These are phyloP conservation scores for Phalaenopsis aphrodite DNA, from an alignment of 106 monocot species.

Conservation along the genomic window DNA sequence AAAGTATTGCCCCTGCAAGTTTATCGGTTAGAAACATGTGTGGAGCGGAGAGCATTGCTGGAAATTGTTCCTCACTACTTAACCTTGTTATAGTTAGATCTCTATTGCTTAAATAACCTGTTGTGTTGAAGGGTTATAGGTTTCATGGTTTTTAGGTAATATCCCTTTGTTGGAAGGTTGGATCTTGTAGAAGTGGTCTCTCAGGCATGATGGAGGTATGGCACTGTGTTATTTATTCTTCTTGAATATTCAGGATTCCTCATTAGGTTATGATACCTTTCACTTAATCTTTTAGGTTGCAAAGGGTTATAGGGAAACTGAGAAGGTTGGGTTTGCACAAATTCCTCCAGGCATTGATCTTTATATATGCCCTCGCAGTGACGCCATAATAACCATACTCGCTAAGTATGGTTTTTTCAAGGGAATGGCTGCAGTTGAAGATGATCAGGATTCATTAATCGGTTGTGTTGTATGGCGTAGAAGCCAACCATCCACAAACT, in stretches of 20 bases:
- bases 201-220: constrained; percentile 65
- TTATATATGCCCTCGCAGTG: constrained; percentile 74
- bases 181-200: constrained; percentile 43
- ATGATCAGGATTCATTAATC: constrained; percentile 65
- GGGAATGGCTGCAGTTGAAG: constrained; percentile 55
- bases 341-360: constrained; percentile 49
- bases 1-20: background rate
- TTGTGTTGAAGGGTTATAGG: background rate
- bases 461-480: constrained; percentile 78
- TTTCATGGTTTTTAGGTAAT: constrained; percentile 41
- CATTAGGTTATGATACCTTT: background rate
- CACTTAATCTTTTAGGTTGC: constrained; percentile 32
- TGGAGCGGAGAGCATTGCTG: background rate
- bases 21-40: background rate
- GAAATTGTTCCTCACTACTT: background rate
- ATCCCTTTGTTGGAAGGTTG: constrained; percentile 72
- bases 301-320: constrained; percentile 35
- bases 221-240: background rate
- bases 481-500: constrained; percentile 17
- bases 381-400: constrained; percentile 70
- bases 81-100: background rate
- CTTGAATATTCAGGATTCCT: background rate
- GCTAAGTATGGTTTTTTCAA: constrained; percentile 83
- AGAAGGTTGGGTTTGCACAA: constrained; percentile 70
- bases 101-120: background rate